Base-by-base conservation (phyloP, 305 asterid genomes). In the Fraxinus baroniana region DNA sequence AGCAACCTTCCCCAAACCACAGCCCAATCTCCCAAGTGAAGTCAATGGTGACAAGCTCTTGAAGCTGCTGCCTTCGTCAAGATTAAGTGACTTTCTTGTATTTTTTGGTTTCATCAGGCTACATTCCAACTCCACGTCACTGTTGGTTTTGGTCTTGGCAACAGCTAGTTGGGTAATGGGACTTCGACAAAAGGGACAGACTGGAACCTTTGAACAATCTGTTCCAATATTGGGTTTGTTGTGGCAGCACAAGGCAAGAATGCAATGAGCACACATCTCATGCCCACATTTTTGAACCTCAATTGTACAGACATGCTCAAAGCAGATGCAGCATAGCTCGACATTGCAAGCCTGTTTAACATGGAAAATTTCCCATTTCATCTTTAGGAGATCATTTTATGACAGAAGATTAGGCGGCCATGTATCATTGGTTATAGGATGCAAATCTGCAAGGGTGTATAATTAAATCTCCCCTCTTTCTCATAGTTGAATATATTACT, bases 101-200 rank as follows among this genome's bases (percentile, higher is more conserved):
- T 78, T 86, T 80, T 84, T 88, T 78, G 89, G 85, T 76, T 83
- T 89, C 9, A 88, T 80, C 13, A 90, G 91, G 78, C 90, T 85
- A 55, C 17, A 12, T 55, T 84, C 93, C 77, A 60, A 1, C 83
- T 90, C 93, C 0, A 37, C 28, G 20, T 87, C 90, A 9, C n/a
- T 39, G 26, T 83, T 85, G 3, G 70, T 46, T 82, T 87, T 89
- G 86, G 83, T 85, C 91, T 87, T 84, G 85, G 90, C 94, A 62
- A 93, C 87, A 3, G 82, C 89, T 46, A 94, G 78, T 72, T 86
- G 91, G 55, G 84, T 76, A 41, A 93, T 94, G 90, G 78, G 88
- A 89, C 94, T 89, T 30, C 97, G 93, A 78, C 97, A 94, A 80
- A 94, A 93, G 79, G 98, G 98, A 88, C 98, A 94, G 33, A 91